phyloP scores from a whole-genome alignment of 2,329 filamentous ascomycete genomes.

The Cyanodermella asteris region DNA sequence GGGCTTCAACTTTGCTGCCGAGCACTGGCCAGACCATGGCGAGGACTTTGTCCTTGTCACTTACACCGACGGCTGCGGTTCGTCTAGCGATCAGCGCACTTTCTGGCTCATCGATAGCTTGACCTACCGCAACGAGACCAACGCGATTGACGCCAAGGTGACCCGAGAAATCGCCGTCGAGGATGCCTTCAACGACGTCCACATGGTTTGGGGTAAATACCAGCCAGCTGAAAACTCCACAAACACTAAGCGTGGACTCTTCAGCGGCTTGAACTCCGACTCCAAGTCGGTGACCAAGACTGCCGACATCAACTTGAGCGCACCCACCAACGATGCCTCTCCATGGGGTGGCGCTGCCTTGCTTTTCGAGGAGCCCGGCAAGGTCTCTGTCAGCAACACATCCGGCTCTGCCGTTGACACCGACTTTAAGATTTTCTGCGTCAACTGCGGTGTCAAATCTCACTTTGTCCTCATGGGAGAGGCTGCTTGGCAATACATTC shows the following conservation, averaged over 20 bases:
- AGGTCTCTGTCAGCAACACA: too few relatives aligned
- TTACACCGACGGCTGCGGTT: slow-evolving; percentile 2
- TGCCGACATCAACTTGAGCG: too few relatives aligned
- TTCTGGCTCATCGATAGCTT: slow-evolving; percentile 1
- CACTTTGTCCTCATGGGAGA: neutral
- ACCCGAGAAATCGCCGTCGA: neutral
- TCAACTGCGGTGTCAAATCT: slow-evolving; percentile 1
- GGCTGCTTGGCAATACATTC: neutral
- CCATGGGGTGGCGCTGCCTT: too few relatives aligned
- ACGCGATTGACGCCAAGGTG: neutral
- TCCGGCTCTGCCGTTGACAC: too few relatives aligned
- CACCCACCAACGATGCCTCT: too few relatives aligned
- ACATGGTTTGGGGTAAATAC: slow-evolving; percentile 1
- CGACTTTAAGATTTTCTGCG: slow-evolving; percentile 3
- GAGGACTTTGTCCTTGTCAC: slow-evolving; percentile 5
- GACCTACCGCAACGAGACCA: neutral
- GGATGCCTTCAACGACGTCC: neutral
- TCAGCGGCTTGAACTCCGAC: too few relatives aligned
- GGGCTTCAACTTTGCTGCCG: too few relatives aligned
- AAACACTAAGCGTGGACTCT: too few relatives aligned
- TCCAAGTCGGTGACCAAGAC: neutral
- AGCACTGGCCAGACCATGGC: slow-evolving; percentile 3
- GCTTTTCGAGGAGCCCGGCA: too few relatives aligned
- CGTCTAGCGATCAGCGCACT: slow-evolving; percentile 1
- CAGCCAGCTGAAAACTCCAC: neutral